These are phyloP conservation scores for Talinum fruticosum DNA, from an alignment of 148 eudicot species.

Conservation along the genomic window DNA sequence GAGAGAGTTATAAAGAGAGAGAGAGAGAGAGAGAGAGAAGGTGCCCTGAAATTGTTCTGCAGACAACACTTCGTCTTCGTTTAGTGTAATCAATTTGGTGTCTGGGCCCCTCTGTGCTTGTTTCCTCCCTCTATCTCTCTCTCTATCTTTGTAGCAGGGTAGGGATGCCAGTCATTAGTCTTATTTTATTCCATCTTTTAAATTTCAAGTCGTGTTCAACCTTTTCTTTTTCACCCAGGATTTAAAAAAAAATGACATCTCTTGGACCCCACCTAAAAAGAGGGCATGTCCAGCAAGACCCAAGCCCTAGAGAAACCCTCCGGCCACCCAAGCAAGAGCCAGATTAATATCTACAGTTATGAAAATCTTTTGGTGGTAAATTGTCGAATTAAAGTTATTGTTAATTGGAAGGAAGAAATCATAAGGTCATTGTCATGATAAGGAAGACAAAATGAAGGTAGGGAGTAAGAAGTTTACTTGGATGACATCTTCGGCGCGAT, in stretches of 20 bases:
- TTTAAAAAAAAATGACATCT: not conserved
- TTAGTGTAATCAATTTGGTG: not conserved
- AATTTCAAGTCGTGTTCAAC: not conserved
- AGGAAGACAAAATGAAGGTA: not conserved
- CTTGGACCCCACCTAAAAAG: too few relatives aligned
- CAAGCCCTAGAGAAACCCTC: not conserved
- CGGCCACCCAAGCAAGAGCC: not conserved
- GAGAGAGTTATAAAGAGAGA: not conserved
- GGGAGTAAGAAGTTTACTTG: conserved; percentile 37
- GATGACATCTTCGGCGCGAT: conserved; percentile 87
- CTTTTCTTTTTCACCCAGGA: not conserved
- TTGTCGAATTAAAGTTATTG: not conserved
- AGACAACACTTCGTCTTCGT: not conserved
- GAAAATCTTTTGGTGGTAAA: not conserved
- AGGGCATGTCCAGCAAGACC: too few relatives aligned
- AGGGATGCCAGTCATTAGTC: not conserved
- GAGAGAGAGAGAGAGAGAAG: not conserved
- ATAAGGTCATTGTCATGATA: not conserved
- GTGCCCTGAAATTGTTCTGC: conserved; percentile 1
- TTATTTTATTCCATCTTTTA: not conserved
- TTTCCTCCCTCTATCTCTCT: not conserved
- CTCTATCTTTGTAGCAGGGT: not conserved
- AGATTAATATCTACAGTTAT: not conserved
- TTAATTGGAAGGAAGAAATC: not conserved
- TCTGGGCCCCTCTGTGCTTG: too few relatives aligned